Conservation (phyloP, 1,139 yeast species). For the Candida neerlandica region DNA sequence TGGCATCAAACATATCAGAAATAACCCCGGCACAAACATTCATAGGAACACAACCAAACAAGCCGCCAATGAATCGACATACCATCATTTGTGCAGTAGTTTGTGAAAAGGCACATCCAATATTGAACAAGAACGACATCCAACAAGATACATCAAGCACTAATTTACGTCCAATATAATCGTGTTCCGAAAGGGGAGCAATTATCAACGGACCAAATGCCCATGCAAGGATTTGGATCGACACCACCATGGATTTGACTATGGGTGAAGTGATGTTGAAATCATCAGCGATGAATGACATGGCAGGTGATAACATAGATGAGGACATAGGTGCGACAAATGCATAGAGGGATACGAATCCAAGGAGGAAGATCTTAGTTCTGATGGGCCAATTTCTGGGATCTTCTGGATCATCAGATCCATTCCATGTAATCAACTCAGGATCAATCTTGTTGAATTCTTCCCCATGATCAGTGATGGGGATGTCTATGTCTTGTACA, state of each 20-base stretch:
- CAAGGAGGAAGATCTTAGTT: conserved; percentile 32
- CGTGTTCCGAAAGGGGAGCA: conserved; percentile 50
- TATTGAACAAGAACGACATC: conserved; percentile 38
- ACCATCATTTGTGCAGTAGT: conserved; percentile 44
- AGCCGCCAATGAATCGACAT: conserved; percentile 43
- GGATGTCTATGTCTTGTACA: conserved; percentile 26
- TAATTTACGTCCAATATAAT: conserved; percentile 42
- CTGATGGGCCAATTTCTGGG: conserved; percentile 42
- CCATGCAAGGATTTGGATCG: conserved; percentile 51
- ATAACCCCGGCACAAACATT: conserved; percentile 50
- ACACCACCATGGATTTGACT: conserved; percentile 41
- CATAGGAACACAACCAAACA: conserved; percentile 44
- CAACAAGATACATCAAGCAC: conserved; percentile 42
- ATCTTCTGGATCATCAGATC: conserved; percentile 38
- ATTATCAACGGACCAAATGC: conserved; percentile 48
- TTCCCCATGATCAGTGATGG: conserved; percentile 38
- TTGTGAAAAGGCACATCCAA: conserved; percentile 45
- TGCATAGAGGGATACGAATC: conserved; percentile 44
- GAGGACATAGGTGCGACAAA: conserved; percentile 51
- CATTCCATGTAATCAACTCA: conserved; percentile 46
- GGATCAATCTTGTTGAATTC: conserved; percentile 44
- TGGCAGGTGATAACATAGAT: conserved; percentile 48
- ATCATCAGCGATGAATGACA: conserved; percentile 34
- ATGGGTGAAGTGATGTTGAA: conserved; percentile 35
- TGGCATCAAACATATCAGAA: conserved; percentile 40